Evolutionary conservation across 495 filamentous ascomycete genomes (phyloP).

Genomic region (Sabuloglossum arenarium): DNA sequence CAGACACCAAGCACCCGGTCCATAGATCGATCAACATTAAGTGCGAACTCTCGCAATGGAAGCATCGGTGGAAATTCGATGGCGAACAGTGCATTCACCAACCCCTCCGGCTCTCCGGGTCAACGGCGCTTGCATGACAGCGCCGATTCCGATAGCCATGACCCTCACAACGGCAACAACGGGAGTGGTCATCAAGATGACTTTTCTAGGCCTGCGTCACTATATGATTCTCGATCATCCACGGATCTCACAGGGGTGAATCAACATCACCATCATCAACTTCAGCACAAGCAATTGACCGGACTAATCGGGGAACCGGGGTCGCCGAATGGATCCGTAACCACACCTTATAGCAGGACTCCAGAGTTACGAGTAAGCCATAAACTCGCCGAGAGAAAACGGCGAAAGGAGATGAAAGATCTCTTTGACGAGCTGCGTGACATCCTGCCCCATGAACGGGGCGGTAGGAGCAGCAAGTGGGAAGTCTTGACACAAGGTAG

Average conservation of each 20-base stretch:
- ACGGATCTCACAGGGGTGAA: slow-evolving; percentile 7
- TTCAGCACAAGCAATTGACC: slow-evolving; percentile 54
- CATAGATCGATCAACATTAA: slow-evolving; percentile 13
- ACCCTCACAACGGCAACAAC: neutral
- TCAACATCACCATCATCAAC: slow-evolving; percentile 40
- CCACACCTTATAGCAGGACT: slow-evolving; percentile 76
- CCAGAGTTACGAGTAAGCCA: slow-evolving; percentile 90
- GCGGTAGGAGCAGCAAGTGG: slow-evolving; percentile 96
- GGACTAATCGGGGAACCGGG: slow-evolving; percentile 39
- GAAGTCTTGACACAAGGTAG: slow-evolving; percentile 90
- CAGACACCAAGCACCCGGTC: slow-evolving; percentile 11
- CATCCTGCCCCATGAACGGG: slow-evolving; percentile 65
- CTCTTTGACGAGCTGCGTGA: slow-evolving; percentile 74
- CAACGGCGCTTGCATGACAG: slow-evolving; percentile 31
- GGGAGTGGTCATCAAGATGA: neutral
- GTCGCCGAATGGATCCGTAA: slow-evolving; percentile 15
- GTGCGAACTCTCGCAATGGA: slow-evolving; percentile 27
- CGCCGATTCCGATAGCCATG: neutral
- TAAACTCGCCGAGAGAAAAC: slow-evolving; percentile 89
- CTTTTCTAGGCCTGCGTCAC: neutral
- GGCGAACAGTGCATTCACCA: slow-evolving; percentile 50
- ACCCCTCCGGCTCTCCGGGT: slow-evolving; percentile 44
- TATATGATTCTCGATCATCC: slow-evolving; percentile 27
- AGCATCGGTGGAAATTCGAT: slow-evolving; percentile 48
- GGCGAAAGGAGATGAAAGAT: slow-evolving; percentile 95